A percentile compares a stretch with the other conserved stretches of the same genome.
Conservation (phyloP, 345 rosid species). For the Populus davidiana region DNA sequence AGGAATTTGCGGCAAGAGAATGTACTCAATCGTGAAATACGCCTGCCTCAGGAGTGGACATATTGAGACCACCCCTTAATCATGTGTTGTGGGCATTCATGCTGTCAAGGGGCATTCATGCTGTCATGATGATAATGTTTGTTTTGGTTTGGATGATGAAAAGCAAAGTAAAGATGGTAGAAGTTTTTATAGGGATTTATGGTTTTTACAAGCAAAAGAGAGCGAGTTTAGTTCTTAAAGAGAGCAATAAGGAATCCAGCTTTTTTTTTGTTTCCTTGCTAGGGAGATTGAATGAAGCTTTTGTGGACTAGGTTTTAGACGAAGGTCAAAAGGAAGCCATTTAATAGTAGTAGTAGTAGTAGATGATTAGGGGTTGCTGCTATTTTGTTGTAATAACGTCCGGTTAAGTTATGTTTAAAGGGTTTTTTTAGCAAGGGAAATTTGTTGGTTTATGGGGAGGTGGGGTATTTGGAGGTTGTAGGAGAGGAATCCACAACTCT, state of each 20-base stretch:
- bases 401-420: neutral
- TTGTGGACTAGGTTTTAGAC: neutral
- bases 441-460: neutral
- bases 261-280: neutral
- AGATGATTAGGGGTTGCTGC: neutral
- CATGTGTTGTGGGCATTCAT: neutral
- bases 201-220: neutral
- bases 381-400: neutral
- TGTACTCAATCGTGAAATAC: conserved; percentile 33
- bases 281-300: neutral
- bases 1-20: conserved; percentile 22
- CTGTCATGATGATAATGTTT: neutral
- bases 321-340: neutral
- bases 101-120: neutral
- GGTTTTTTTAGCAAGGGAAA: neutral
- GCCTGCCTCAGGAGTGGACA: conserved; percentile 66
- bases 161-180: neutral
- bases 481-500: neutral
- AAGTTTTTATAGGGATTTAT: neutral
- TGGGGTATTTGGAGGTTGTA: neutral
- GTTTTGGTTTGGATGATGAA: neutral
- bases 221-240: neutral
- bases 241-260: neutral
- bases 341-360: neutral
- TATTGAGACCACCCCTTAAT: conserved; percentile 31